Evolutionary conservation across 1,284 basidiomycete species (phyloP).

Genomic region (Microbotryum scabiosae): DNA sequence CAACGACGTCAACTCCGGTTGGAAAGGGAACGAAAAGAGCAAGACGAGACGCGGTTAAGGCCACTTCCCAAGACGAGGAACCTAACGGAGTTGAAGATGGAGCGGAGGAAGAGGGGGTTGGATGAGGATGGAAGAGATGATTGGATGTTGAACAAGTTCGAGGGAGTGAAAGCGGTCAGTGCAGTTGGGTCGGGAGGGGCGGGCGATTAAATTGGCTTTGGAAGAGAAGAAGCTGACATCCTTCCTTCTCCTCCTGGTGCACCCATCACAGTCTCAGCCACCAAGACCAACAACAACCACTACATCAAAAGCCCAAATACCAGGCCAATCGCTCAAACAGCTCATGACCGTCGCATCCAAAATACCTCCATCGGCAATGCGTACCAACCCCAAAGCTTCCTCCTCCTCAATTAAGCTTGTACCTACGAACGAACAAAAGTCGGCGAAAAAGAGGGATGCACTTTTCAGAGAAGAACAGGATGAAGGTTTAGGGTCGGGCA

Average conservation of each 20-base stretch:
- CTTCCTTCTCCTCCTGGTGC: too few species aligned
- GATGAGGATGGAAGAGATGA: conserved; percentile 29
- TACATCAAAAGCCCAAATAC: too few species aligned
- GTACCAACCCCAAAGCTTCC: conserved; percentile 1
- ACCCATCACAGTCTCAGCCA: too few species aligned
- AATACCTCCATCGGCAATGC: too few species aligned
- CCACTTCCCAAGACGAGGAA: conserved; percentile 27
- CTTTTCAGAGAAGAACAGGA: conserved; percentile 24
- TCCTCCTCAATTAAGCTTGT: background rate
- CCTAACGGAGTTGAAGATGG: conserved; percentile 21
- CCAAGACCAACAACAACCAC: too few species aligned
- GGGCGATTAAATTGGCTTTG: too few species aligned
- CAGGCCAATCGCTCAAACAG: background rate
- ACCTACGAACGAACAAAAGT: conserved; percentile 18
- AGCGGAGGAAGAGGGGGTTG: conserved; percentile 22
- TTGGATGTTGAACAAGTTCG: too few species aligned
- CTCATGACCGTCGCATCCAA: conserved; percentile 1
- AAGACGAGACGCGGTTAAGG: background rate
- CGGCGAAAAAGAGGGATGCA: conserved; percentile 6
- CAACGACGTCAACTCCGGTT: conserved; percentile 18
- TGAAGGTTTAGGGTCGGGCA: conserved; percentile 13
- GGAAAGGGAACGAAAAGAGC: conserved; percentile 13
- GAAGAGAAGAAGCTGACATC: too few species aligned
- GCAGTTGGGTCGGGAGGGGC: too few species aligned
- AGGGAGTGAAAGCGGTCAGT: too few species aligned